Conservation (phyloP, 2,329 filamentous ascomycete genomes). For the Colletotrichum tofieldiae region DNA sequence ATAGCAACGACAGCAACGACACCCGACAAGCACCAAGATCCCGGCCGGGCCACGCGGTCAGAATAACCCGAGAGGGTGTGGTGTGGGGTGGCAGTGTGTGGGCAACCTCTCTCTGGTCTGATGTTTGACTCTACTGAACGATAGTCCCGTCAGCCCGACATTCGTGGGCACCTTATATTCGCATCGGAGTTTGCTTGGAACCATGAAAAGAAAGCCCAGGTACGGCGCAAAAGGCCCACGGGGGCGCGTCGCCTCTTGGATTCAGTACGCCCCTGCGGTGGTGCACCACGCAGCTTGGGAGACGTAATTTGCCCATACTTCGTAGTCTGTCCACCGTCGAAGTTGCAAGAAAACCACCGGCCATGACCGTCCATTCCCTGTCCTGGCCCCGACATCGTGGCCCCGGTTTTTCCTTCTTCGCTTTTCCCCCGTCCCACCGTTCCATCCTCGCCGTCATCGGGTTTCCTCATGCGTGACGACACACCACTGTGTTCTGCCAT, state of each 20-base stretch:
- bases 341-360: neutral
- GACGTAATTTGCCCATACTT: neutral
- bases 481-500: slow-evolving; percentile 5
- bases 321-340: neutral
- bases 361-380: neutral
- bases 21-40: slow-evolving; percentile 34
- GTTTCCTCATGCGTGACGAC: slow-evolving; percentile 26
- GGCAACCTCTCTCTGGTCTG: neutral
- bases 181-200: neutral
- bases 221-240: neutral
- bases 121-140: neutral
- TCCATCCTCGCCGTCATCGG: neutral
- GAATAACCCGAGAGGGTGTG: slow-evolving; percentile 15
- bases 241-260: neutral
- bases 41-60: slow-evolving; percentile 33
- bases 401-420: neutral
- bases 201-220: neutral
- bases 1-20: neutral
- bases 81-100: neutral
- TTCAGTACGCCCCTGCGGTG: neutral
- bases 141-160: neutral
- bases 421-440: neutral
- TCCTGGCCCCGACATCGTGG: neutral
- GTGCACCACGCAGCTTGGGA: neutral
- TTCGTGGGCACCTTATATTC: neutral